Evolutionary conservation across 2,329 filamentous ascomycete species (phyloP).

Genomic region (Torrubiellomyces zombiae): DNA sequence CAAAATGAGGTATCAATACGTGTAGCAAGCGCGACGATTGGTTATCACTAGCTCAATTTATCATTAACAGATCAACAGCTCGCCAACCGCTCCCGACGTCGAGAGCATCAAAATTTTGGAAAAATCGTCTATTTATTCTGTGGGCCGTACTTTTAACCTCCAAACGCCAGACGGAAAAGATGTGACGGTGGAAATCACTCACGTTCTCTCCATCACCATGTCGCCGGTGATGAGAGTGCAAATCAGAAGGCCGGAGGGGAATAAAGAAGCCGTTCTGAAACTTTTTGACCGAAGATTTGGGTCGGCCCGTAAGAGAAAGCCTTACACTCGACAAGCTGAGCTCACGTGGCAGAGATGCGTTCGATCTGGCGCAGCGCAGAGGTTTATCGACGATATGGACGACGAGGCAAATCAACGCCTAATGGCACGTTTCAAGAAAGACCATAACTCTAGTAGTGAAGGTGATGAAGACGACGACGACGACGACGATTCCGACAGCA

Average conservation of each 20-base stretch:
- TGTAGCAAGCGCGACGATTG: too few species aligned
- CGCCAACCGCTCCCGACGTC: too few species aligned
- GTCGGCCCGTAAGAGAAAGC: slow-evolving; percentile 1
- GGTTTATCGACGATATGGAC: slow-evolving; percentile 2
- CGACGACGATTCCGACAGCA: slow-evolving; percentile 1
- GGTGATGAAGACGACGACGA: slow-evolving; percentile 2
- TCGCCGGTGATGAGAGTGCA: slow-evolving; percentile 5
- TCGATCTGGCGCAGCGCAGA: slow-evolving; percentile 4
- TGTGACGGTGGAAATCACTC: not conserved
- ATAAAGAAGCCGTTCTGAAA: slow-evolving; percentile 4
- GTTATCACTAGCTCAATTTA: too few species aligned
- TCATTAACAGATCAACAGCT: too few species aligned
- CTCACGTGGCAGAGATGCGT: slow-evolving; percentile 4
- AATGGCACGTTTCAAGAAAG: slow-evolving; percentile 1
- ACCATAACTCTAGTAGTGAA: slow-evolving; percentile 1
- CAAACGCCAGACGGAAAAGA: too few species aligned
- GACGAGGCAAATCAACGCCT: slow-evolving; percentile 1
- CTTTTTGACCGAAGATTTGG: slow-evolving; percentile 5
- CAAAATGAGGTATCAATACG: too few species aligned
- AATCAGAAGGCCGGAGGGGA: slow-evolving; percentile 1
- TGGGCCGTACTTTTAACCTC: too few species aligned
- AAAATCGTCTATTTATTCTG: too few species aligned
- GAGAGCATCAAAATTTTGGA: too few species aligned
- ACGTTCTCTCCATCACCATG: slow-evolving; percentile 1
- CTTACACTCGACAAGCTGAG: slow-evolving; percentile 4